Conservation (phyloP, 2,329 filamentous ascomycete species). For the Alternaria incomplexa region DNA sequence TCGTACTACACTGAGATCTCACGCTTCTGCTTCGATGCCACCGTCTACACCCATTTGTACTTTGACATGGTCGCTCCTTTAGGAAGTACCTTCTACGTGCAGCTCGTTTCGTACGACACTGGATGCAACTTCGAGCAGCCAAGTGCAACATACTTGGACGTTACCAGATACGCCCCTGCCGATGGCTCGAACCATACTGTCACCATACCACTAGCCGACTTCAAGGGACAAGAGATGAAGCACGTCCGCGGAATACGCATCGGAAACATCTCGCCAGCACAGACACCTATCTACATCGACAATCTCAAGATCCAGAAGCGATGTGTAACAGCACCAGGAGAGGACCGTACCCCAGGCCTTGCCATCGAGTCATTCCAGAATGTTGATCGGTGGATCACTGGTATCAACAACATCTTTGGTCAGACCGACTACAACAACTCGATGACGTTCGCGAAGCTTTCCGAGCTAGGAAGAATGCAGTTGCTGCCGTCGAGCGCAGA, state of each 20-base stretch:
- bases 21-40: slow-evolving; percentile 11
- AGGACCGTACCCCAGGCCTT: slow-evolving; percentile 9
- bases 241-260: slow-evolving; percentile 12
- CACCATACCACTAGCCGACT: slow-evolving; percentile 8
- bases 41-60: slow-evolving; percentile 11
- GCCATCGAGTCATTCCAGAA: slow-evolving; percentile 13
- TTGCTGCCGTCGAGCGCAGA: slow-evolving; percentile 1
- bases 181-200: slow-evolving; percentile 11
- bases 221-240: slow-evolving; percentile 9
- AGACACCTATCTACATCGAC: slow-evolving; percentile 11
- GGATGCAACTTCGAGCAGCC: slow-evolving; percentile 1
- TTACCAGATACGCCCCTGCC: slow-evolving; percentile 8
- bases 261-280: slow-evolving; percentile 11
- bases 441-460: slow-evolving; percentile 12
- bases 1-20: slow-evolving; percentile 13
- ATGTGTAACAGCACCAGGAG: slow-evolving; percentile 12
- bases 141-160: slow-evolving; percentile 9
- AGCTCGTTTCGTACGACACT: slow-evolving; percentile 10
- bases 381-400: slow-evolving; percentile 11
- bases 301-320: slow-evolving; percentile 14
- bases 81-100: slow-evolving; percentile 9
- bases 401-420: slow-evolving; percentile 15
- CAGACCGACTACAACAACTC: slow-evolving; percentile 12
- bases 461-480: slow-evolving; percentile 9
- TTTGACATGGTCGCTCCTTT: slow-evolving; percentile 11